Evolutionary conservation across 192 early-diverging fungal species (phyloP).

Genomic region (Chytriomyces sp.): DNA sequence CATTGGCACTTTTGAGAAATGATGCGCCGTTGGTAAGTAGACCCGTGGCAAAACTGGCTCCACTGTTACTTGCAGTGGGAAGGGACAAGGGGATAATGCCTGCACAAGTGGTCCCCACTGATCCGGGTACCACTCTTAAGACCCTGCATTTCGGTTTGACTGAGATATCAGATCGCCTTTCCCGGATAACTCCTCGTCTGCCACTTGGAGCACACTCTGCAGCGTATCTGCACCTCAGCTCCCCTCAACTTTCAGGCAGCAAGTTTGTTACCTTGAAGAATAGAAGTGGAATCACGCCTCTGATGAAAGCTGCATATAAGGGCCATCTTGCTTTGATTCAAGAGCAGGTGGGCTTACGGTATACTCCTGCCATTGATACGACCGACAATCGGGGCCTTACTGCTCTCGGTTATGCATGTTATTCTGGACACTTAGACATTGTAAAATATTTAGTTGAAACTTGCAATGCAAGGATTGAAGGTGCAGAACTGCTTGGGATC

Average conservation of each 20-base stretch:
- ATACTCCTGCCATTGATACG: conserved; percentile 20
- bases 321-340: conserved; percentile 34
- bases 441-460: conserved; percentile 38
- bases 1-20: too few species aligned
- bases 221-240: conserved; percentile 37
- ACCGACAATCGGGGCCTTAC: conserved; percentile 40
- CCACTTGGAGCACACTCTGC: conserved; percentile 35
- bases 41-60: too few species aligned
- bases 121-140: too few species aligned
- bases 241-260: too few species aligned
- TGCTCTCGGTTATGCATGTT: conserved; percentile 47
- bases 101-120: too few species aligned
- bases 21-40: too few species aligned
- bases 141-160: too few species aligned
- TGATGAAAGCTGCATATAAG: conserved; percentile 56
- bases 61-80: too few species aligned
- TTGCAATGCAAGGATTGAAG: conserved; percentile 21
- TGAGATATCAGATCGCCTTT: background rate
- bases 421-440: conserved; percentile 30
- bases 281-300: conserved; percentile 39
- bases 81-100: too few species aligned
- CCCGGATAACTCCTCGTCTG: background rate
- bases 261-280: conserved; percentile 26
- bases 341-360: background rate
- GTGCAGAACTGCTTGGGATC: conserved; percentile 19